Percentiles rank a stretch among this genome's conserved stretches.
These are phyloP conservation scores for Fusarium temperatum DNA, from an alignment of 2,329 filamentous ascomycete genomes.

Conservation along the genomic window DNA sequence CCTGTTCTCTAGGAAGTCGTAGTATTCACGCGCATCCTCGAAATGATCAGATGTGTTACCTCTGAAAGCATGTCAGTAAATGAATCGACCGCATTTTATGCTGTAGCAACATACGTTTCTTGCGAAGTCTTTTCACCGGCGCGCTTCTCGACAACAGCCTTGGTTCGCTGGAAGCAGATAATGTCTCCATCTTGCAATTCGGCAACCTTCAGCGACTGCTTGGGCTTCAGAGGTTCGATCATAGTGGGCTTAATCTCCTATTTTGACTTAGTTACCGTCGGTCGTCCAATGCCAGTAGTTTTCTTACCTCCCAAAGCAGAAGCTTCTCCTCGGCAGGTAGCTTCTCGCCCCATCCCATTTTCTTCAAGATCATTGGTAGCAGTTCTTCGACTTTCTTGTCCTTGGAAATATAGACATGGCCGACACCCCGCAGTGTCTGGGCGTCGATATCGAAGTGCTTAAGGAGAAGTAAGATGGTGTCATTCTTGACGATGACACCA, in stretches of 20 bases:
- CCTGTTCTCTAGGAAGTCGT: conserved; percentile 91
- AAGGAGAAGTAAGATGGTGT: conserved; percentile 83
- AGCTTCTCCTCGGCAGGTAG: conserved; percentile 69
- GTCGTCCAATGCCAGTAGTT: not conserved
- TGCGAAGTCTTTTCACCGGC: conserved; percentile 42
- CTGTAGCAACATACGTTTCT: conserved; percentile 44
- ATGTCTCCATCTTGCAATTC: conserved; percentile 98
- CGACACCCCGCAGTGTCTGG: conserved; percentile 79
- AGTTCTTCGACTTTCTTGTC: conserved; percentile 90
- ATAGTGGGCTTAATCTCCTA: conserved; percentile 96
- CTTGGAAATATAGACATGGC: conserved; percentile 87
- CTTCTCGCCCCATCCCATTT: conserved; percentile 87
- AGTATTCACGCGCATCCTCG: conserved; percentile 83
- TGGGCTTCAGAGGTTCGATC: conserved; percentile 94
- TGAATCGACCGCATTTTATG: not conserved
- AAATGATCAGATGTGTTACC: conserved; percentile 58
- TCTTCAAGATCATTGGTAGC: conserved; percentile 76
- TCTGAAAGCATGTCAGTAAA: conserved; percentile 25
- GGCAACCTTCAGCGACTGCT: conserved; percentile 86
- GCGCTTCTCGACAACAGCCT: conserved; percentile 47
- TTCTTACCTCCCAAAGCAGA: conserved; percentile 77
- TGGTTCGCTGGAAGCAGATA: conserved; percentile 85
- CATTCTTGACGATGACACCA: conserved; percentile 66
- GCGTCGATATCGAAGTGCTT: conserved; percentile 87
- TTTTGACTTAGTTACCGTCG: conserved; percentile 5